Conservation (phyloP, 176 grass and related monocot genomes). For the Tillandsia leiboldiana region DNA sequence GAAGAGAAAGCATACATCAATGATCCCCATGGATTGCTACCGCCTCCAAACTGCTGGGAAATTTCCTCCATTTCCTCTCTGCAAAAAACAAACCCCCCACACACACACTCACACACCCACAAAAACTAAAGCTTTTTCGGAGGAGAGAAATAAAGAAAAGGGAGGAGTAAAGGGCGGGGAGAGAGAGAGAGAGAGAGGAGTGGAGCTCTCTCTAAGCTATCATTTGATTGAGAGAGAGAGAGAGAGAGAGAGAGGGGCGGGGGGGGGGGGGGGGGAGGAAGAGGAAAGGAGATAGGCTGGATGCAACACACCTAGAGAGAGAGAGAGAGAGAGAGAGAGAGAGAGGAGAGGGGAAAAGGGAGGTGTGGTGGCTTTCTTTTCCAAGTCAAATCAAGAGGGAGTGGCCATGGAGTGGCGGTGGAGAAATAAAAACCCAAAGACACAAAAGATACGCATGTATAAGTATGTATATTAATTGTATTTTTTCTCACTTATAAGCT, state of each 20-base stretch:
- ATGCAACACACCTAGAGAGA: constrained; percentile 39
- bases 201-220: constrained; percentile 39
- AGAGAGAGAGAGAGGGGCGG: neutral
- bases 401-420: constrained; percentile 43
- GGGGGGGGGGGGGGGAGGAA: constrained; percentile 9
- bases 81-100: neutral
- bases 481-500: neutral
- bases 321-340: constrained; percentile 29
- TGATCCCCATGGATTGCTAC: constrained; percentile 34
- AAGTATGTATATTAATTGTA: neutral
- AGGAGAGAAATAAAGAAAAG: constrained; percentile 42
- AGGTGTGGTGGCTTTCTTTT: constrained; percentile 51
- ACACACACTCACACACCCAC: neutral
- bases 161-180: constrained; percentile 24
- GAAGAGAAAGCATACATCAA: constrained; percentile 31
- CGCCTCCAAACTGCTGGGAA: constrained; percentile 55
- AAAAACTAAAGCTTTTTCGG: constrained; percentile 41
- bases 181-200: constrained; percentile 17
- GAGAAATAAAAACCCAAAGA: constrained; percentile 15
- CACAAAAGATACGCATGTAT: constrained; percentile 2
- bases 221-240: constrained; percentile 27
- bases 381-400: constrained; percentile 54
- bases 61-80: constrained; percentile 68
- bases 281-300: constrained; percentile 41
- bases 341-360: constrained; percentile 16